phyloP scores from a whole-genome alignment of 2,329 filamentous ascomycete species.

The Trichothecium sympodiale region DNA sequence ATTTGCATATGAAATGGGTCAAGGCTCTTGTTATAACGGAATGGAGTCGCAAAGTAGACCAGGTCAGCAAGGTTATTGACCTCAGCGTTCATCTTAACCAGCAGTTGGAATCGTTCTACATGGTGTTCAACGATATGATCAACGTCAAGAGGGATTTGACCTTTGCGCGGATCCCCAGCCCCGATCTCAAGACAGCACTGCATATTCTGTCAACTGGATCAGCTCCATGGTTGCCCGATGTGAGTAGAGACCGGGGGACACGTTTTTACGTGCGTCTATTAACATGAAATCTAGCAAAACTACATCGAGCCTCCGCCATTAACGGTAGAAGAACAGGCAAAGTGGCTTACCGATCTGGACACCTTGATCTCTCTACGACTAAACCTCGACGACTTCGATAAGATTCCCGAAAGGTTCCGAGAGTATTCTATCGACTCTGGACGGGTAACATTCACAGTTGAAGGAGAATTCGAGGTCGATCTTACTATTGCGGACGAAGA shows the following conservation, averaged over 20 bases:
- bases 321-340: slow-evolving; percentile 59
- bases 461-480: slow-evolving; percentile 84
- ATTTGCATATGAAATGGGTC: slow-evolving; percentile 77
- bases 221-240: slow-evolving; percentile 69
- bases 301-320: slow-evolving; percentile 68
- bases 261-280: neutral
- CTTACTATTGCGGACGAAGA: slow-evolving; percentile 84
- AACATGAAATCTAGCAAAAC: slow-evolving; percentile 39
- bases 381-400: slow-evolving; percentile 73
- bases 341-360: slow-evolving; percentile 70
- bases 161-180: slow-evolving; percentile 69
- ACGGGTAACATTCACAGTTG: slow-evolving; percentile 78
- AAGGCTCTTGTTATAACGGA: slow-evolving; percentile 84
- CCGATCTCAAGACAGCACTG: slow-evolving; percentile 81
- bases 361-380: slow-evolving; percentile 72
- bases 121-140: slow-evolving; percentile 51
- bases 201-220: slow-evolving; percentile 72
- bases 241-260: slow-evolving; percentile 27
- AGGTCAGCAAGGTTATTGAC: slow-evolving; percentile 82
- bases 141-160: slow-evolving; percentile 64
- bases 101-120: slow-evolving; percentile 49
- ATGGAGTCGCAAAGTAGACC: slow-evolving; percentile 72
- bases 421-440: slow-evolving; percentile 73
- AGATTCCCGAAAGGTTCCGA: slow-evolving; percentile 61
- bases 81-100: slow-evolving; percentile 63